Percentiles rank a stretch among this genome's conserved stretches.
These are phyloP conservation scores for Westerdykella ornata DNA, from an alignment of 2,329 filamentous ascomycete species.

Conservation along the genomic window DNA sequence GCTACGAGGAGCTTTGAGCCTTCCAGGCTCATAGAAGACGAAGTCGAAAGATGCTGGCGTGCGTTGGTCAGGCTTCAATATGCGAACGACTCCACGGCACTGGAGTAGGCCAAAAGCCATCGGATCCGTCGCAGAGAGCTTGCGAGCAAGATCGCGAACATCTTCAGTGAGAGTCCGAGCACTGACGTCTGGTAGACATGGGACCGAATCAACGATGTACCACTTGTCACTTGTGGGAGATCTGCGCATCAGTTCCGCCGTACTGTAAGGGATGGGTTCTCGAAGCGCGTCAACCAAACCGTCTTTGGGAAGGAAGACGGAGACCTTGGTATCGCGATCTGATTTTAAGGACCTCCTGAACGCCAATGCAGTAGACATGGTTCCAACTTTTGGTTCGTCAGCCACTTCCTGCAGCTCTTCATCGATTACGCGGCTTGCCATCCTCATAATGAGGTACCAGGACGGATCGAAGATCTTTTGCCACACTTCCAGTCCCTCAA, in stretches of 20 bases:
- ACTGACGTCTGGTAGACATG: conserved; percentile 2
- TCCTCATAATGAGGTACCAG: conserved; percentile 11
- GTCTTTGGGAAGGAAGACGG: conserved; percentile 2
- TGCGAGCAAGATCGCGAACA: conserved; percentile 17
- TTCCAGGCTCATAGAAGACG: conserved; percentile 8
- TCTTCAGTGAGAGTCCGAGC: conserved; percentile 12
- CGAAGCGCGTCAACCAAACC: background rate
- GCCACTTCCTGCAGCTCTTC: background rate
- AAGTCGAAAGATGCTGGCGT: conserved; percentile 6
- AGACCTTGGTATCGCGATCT: background rate
- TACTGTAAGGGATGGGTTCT: conserved; percentile 3
- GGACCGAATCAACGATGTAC: conserved; percentile 7
- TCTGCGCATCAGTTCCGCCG: conserved; percentile 1
- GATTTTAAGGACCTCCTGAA: conserved; percentile 2
- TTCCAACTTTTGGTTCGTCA: background rate
- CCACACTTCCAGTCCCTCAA: conserved; percentile 4
- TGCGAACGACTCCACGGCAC: conserved; percentile 23
- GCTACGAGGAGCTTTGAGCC: conserved; percentile 9
- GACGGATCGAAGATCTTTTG: conserved; percentile 11
- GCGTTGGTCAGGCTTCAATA: too few relatives aligned
- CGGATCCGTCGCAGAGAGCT: conserved; percentile 21
- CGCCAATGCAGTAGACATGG: conserved; percentile 1
- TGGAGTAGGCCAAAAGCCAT: conserved; percentile 23
- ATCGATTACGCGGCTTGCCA: conserved; percentile 7
- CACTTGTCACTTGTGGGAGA: background rate